phyloP scores from a whole-genome alignment of 495 filamentous ascomycete species.

The Podospora pseudopauciseta region DNA sequence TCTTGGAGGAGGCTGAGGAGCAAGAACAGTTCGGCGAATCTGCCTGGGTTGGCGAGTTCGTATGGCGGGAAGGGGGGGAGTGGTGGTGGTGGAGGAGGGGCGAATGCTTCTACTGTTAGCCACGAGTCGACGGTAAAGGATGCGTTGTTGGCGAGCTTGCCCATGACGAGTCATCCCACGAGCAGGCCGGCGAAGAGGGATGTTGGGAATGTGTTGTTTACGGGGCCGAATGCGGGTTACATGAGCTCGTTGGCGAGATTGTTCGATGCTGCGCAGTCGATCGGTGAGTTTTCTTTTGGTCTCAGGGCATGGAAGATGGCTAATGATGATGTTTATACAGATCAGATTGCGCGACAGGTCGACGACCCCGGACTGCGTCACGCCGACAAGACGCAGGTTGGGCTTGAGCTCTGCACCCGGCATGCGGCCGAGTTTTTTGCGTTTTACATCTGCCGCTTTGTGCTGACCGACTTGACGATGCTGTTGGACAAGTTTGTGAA shows the following conservation, averaged over 20 bases:
- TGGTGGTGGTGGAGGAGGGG: conserved; percentile 14
- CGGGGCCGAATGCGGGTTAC: conserved; percentile 82
- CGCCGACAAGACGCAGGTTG: conserved; percentile 77
- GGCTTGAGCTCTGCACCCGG: conserved; percentile 84
- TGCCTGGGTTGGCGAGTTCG: conserved; percentile 42
- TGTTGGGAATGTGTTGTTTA: conserved; percentile 62
- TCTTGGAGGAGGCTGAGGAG: conserved; percentile 86
- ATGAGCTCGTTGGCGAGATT: conserved; percentile 87
- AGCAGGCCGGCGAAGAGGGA: conserved; percentile 63
- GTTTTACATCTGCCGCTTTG: conserved; percentile 94
- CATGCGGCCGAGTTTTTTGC: conserved; percentile 98
- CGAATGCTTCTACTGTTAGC: conserved; percentile 28
- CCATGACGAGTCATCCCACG: conserved; percentile 70
- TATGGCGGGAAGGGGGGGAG: conserved; percentile 41
- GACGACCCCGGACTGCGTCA: conserved; percentile 89
- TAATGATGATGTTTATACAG: conserved; percentile 44
- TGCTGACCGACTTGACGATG: conserved; percentile 74
- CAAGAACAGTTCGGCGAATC: conserved; percentile 68
- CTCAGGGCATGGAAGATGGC: neutral
- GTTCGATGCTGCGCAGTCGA: conserved; percentile 88
- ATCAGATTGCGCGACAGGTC: conserved; percentile 93
- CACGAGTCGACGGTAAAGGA: conserved; percentile 56
- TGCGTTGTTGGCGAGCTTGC: conserved; percentile 65
- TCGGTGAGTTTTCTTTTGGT: conserved; percentile 61
- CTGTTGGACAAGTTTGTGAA: conserved; percentile 97